Base-by-base conservation (phyloP, 441 rosid species). In the Gossypium schwendimanii region DNA sequence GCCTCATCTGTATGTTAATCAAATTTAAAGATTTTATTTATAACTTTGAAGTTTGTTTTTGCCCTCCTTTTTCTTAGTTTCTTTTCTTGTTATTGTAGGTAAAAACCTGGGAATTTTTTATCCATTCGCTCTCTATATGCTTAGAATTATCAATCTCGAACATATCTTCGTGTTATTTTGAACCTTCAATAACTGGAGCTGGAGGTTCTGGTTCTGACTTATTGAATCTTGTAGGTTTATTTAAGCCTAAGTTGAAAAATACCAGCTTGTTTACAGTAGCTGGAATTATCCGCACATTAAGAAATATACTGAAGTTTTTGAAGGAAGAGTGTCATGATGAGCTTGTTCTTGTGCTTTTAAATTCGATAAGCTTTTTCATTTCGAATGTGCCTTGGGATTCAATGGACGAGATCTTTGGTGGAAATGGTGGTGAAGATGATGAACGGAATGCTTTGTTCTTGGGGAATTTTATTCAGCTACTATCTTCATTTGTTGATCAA, bases 401-500 rank as follows among this genome's bases (percentile, higher is more conserved):
- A 10, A 70, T 87, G 80, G 84, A 84, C 76, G 70, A 78, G 74
- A 47, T 69, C 52, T 77, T 70, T 73, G 67, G 17, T 71, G 81
- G 61, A 76, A 79, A 73, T 67, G 61, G 63, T 61, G 69, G 69
- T 75, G 45, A 53, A 65, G 49, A 60, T 70, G 71, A 78, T 64
- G 84, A 74, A 73, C 78, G 73, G 14, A 77, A 58, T 61, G 63
- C 77, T 69, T 18, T 84, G 50, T 85, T 89, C 82, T 79, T 89
- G 41, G 96, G 94, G 78, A 82, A 45, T 72, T 83, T 91, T 76
- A 71, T 88, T 75, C 95, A 92, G 83, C 80, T 91, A 17, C 84
- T 94, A 2, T 89, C 91, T 84, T 89, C 98, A 11, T 69, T 87
- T 79, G 85, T 87, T 76, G 93, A 86, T 74, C 86, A 81, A 69